Evolutionary conservation across 768 basidiomycete genomes (phyloP).

Genomic region (Glaciozyma antarctica): DNA sequence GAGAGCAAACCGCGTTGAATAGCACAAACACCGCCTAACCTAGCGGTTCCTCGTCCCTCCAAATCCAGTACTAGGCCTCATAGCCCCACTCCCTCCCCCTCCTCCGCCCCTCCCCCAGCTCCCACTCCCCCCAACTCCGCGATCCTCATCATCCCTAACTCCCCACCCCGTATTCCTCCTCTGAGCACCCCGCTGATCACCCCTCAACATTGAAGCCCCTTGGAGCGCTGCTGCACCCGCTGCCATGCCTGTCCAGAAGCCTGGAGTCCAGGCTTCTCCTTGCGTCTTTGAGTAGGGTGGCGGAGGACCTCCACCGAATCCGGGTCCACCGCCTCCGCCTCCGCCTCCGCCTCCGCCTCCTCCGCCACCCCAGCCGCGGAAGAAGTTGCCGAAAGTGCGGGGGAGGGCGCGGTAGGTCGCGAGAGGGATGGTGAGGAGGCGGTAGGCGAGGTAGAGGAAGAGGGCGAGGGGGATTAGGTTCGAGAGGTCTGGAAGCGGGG

Average conservation of each 20-base stretch:
- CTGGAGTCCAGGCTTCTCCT: conserved; percentile 50
- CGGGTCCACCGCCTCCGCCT: not conserved
- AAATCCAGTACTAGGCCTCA: conserved; percentile 68
- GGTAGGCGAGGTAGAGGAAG: not conserved
- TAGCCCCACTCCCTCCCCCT: conserved; percentile 29
- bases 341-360: not conserved
- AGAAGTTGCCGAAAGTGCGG: not conserved
- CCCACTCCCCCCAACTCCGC: conserved; percentile 9
- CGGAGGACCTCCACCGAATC: conserved; percentile 49
- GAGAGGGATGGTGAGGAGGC: not conserved
- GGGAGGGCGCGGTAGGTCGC: not conserved
- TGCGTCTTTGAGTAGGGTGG: conserved; percentile 41
- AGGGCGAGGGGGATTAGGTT: conserved; percentile 5
- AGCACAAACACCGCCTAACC: not conserved
- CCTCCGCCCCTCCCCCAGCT: conserved; percentile 1
- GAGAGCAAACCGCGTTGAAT: not conserved
- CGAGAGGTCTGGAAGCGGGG: not conserved
- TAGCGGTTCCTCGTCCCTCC: conserved; percentile 53
- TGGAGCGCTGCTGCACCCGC: conserved; percentile 46
- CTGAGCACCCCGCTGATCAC: conserved; percentile 29
- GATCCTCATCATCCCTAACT: conserved; percentile 27
- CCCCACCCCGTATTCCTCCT: conserved; percentile 53
- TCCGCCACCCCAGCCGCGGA: conserved; percentile 1
- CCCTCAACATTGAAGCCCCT: conserved; percentile 20
- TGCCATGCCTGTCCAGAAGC: conserved; percentile 77